Evolutionary conservation across 805 yeast species (phyloP).

Genomic region (Kodamaea fukazawae): DNA sequence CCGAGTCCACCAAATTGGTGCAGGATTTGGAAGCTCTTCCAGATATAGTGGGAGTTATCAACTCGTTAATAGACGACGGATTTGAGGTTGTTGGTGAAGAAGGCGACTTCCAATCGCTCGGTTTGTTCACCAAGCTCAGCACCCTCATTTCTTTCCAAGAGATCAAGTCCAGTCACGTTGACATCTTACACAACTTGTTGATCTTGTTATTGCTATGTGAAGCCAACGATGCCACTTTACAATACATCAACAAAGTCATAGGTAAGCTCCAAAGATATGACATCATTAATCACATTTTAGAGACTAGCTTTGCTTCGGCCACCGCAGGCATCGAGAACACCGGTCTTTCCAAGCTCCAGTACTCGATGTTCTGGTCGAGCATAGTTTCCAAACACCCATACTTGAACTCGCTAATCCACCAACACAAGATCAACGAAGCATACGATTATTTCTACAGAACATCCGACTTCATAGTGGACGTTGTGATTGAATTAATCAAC

Average conservation of each 20-base stretch:
- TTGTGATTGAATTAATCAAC: constrained; percentile 28
- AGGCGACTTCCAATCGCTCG: constrained; percentile 11
- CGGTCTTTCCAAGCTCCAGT: constrained; percentile 17
- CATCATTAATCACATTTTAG: constrained; percentile 23
- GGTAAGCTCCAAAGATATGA: constrained; percentile 25
- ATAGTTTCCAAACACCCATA: constrained; percentile 19
- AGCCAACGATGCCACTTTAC: constrained; percentile 24
- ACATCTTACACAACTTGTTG: constrained; percentile 26
- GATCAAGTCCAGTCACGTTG: constrained; percentile 28
- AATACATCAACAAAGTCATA: constrained; percentile 22
- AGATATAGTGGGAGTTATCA: constrained; percentile 22
- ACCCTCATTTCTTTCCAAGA: constrained; percentile 26
- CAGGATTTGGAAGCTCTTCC: constrained; percentile 26
- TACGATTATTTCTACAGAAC: constrained; percentile 25
- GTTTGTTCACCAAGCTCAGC: constrained; percentile 22
- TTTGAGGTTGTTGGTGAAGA: constrained; percentile 9
- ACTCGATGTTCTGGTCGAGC: constrained; percentile 32
- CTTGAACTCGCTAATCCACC: constrained; percentile 17
- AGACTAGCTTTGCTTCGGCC: constrained; percentile 20
- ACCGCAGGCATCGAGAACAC: constrained; percentile 15
- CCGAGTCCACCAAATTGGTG: constrained; percentile 20
- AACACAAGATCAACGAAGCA: constrained; percentile 20
- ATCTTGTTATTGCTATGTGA: constrained; percentile 35
- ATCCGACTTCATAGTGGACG: constrained; percentile 36
- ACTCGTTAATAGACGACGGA: constrained; percentile 19